Percentiles rank a stretch among this genome's conserved stretches.
Conservation (phyloP, 164 flowering plant genomes). For the Amborella trichopoda region DNA sequence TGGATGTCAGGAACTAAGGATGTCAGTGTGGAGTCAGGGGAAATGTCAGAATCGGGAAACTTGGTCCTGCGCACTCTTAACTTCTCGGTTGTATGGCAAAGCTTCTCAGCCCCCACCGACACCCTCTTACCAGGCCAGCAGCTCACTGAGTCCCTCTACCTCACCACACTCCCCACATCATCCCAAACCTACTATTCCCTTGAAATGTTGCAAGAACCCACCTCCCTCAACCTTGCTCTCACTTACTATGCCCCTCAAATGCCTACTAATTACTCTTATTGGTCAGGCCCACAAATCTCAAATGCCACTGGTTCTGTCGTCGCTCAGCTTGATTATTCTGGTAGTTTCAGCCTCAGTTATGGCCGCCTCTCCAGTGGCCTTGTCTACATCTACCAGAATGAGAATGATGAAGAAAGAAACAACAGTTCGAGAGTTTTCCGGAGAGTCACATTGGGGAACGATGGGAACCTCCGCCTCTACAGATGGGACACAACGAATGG, state of each 20-base stretch:
- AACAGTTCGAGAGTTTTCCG: too few relatives aligned
- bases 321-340: constrained; percentile 53
- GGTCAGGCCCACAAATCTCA: constrained; percentile 50
- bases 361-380: constrained; percentile 56
- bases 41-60: constrained; percentile 55
- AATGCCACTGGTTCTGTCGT: constrained; percentile 74
- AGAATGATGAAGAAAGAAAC: too few relatives aligned
- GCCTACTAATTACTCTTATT: constrained; percentile 56
- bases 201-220: too few relatives aligned
- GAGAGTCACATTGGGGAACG: constrained; percentile 48
- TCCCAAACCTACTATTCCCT: too few relatives aligned
- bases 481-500: constrained; percentile 75
- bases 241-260: too few relatives aligned
- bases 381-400: constrained; percentile 73
- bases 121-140: constrained; percentile 83
- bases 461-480: constrained; percentile 70
- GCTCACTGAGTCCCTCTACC: constrained; percentile 10
- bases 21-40: constrained; percentile 16
- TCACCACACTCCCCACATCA: too few relatives aligned
- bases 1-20: constrained; percentile 72
- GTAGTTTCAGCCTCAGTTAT: constrained; percentile 72
- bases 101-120: constrained; percentile 78
- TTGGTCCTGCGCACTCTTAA: constrained; percentile 31
- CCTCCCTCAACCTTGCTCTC: too few relatives aligned
- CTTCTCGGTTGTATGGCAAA: constrained; percentile 39